phyloP scores from a whole-genome alignment of 768 basidiomycete species.

The Boletus bicolor region DNA sequence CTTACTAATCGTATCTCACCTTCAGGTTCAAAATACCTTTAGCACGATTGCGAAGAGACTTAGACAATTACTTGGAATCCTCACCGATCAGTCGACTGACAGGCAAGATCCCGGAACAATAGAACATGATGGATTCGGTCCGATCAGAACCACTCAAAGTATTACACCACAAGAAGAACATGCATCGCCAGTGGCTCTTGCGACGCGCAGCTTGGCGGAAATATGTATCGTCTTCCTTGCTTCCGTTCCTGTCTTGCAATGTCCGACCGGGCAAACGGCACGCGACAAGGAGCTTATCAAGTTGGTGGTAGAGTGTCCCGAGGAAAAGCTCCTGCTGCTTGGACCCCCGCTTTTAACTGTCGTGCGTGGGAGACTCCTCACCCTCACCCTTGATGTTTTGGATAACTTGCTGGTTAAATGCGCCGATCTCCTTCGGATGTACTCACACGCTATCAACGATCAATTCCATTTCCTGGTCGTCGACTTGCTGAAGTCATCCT shows the following conservation, averaged over 20 bases:
- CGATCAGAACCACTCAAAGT: conserved; percentile 43
- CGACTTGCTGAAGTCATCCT: conserved; percentile 62
- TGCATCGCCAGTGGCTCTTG: conserved; percentile 24
- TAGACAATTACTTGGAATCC: conserved; percentile 39
- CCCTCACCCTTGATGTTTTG: conserved; percentile 48
- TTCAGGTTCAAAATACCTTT: conserved; percentile 54
- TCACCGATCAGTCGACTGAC: conserved; percentile 23
- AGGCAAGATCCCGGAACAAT: conserved; percentile 31
- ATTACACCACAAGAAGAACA: conserved; percentile 30
- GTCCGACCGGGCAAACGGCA: conserved; percentile 53
- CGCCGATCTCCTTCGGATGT: conserved; percentile 47
- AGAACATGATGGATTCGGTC: conserved; percentile 58
- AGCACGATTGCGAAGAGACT: conserved; percentile 31
- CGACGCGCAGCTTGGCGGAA: conserved; percentile 39
- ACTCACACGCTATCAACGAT: conserved; percentile 55
- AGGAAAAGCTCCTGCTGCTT: conserved; percentile 56
- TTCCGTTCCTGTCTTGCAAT: conserved; percentile 60
- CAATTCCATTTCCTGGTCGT: conserved; percentile 51
- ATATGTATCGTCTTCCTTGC: conserved; percentile 61
- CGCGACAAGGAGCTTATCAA: conserved; percentile 61
- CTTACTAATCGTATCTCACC: not conserved
- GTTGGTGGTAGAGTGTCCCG: conserved; percentile 45
- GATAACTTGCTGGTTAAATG: conserved; percentile 54
- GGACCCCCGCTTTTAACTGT: conserved; percentile 55
- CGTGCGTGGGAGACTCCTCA: conserved; percentile 52